These are phyloP conservation scores for Didymella segeticola DNA, from an alignment of 2,329 filamentous ascomycete genomes.

Conservation along the genomic window DNA sequence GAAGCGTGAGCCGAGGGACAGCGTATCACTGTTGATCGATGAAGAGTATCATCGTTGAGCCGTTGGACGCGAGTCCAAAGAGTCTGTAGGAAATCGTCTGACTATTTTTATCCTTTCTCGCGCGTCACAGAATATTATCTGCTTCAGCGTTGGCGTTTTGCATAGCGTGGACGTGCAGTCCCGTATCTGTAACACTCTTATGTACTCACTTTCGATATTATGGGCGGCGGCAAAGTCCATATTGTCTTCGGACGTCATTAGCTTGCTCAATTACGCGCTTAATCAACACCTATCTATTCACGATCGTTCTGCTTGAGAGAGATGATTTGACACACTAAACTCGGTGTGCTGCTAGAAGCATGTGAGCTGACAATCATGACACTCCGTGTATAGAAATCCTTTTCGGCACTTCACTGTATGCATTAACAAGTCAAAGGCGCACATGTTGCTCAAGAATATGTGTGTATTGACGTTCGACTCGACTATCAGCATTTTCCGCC, in stretches of 20 bases:
- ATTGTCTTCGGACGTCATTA: background rate
- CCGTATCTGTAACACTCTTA: background rate
- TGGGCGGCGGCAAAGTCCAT: background rate
- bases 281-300: background rate
- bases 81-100: too few relatives aligned
- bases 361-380: too few relatives aligned
- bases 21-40: background rate
- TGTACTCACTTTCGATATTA: slow-evolving; percentile 16
- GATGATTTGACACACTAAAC: too few relatives aligned
- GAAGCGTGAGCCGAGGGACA: background rate
- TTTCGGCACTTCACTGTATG: too few relatives aligned
- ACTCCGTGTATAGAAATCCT: too few relatives aligned
- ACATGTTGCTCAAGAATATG: background rate
- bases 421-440: too few relatives aligned
- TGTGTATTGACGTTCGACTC: background rate
- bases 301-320: too few relatives aligned
- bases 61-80: background rate
- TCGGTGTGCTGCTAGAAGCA: too few relatives aligned
- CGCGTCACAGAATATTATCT: background rate
- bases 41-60: slow-evolving; percentile 1
- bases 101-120: slow-evolving; percentile 1
- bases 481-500: background rate
- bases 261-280: background rate
- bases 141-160: slow-evolving; percentile 27
- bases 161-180: slow-evolving; percentile 20